Conservation (phyloP, 106 monocot genomes). For the Dioscorea dumetorum region DNA sequence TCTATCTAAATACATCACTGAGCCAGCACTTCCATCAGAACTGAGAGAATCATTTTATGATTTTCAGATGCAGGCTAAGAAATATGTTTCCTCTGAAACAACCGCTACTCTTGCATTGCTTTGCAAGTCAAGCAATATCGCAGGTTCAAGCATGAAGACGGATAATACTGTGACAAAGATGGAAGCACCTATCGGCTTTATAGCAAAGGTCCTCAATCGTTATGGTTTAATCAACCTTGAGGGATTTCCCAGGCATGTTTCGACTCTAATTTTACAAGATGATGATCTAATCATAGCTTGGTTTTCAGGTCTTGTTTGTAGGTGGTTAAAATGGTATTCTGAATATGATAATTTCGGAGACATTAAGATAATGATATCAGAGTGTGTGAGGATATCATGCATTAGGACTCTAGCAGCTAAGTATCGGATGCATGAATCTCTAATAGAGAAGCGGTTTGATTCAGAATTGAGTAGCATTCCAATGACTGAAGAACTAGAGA, state of each 20-base stretch:
- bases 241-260: slow-evolving; percentile 66
- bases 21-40: slow-evolving; percentile 68
- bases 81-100: slow-evolving; percentile 65
- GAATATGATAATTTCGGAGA: slow-evolving; percentile 57
- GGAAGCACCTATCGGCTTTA: slow-evolving; percentile 53
- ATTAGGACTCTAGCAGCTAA: slow-evolving; percentile 81
- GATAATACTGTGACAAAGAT: slow-evolving; percentile 22
- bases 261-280: slow-evolving; percentile 63
- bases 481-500: slow-evolving; percentile 35
- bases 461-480: slow-evolving; percentile 44
- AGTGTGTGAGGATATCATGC: slow-evolving; percentile 65
- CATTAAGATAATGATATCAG: slow-evolving; percentile 46
- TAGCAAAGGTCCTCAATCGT: slow-evolving; percentile 39
- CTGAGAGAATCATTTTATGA: slow-evolving; percentile 60
- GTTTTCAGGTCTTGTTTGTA: slow-evolving; percentile 67
- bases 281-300: slow-evolving; percentile 67
- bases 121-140: not conserved
- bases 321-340: slow-evolving; percentile 83
- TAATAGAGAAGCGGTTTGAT: slow-evolving; percentile 72
- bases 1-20: slow-evolving; percentile 66
- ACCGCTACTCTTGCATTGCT: slow-evolving; percentile 42
- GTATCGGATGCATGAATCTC: slow-evolving; percentile 54
- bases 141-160: not conserved
- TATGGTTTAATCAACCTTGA: slow-evolving; percentile 62
- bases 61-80: slow-evolving; percentile 50